phyloP scores from a whole-genome alignment of 768 basidiomycete genomes.

The Panus rudis region DNA sequence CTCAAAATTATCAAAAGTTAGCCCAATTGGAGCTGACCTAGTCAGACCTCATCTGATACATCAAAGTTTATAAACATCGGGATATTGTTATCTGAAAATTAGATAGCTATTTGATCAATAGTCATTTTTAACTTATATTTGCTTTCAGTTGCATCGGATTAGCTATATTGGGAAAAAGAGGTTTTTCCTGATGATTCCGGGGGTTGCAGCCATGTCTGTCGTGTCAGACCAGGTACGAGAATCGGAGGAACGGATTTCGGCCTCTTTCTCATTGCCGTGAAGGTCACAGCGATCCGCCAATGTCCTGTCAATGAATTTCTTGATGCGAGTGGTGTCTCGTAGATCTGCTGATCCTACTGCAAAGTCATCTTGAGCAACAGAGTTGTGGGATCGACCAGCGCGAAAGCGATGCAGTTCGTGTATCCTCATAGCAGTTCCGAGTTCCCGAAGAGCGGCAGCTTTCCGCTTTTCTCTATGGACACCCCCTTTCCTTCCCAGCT shows the following conservation, averaged over 20 bases:
- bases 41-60: too few species aligned
- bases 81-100: too few species aligned
- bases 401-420: slow-evolving; percentile 1
- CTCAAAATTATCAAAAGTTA: too few species aligned
- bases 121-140: neutral
- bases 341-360: neutral
- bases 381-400: neutral
- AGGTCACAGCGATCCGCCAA: neutral
- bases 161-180: neutral
- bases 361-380: slow-evolving; percentile 2
- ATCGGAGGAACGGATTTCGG: too few species aligned
- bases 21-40: too few species aligned
- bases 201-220: neutral
- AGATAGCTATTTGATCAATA: too few species aligned
- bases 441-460: neutral
- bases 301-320: slow-evolving; percentile 1
- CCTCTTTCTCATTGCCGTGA: neutral
- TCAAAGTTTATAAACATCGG: too few species aligned
- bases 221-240: too few species aligned
- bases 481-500: neutral
- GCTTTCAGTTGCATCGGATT: neutral
- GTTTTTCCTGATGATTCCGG: neutral
- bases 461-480: slow-evolving; percentile 3
- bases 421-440: neutral
- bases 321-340: neutral